These are phyloP conservation scores for Lentinula aciculospora DNA, from an alignment of 768 basidiomycete species.

Conservation along the genomic window DNA sequence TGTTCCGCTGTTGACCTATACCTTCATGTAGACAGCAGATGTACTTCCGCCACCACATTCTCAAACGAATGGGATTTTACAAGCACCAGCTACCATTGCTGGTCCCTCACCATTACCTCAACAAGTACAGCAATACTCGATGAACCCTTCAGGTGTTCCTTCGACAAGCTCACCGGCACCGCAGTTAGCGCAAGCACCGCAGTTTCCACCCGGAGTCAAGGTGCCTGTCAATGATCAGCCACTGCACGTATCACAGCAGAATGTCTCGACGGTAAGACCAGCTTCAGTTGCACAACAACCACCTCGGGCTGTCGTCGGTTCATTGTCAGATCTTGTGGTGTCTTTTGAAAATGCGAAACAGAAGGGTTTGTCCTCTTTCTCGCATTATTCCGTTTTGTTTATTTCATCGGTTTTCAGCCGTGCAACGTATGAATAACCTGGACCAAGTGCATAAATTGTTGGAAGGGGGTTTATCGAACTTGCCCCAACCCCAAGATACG, in stretches of 20 bases:
- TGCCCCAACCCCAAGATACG: slow-evolving; percentile 91
- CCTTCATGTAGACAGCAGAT: slow-evolving; percentile 22
- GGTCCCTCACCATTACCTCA: slow-evolving; percentile 46
- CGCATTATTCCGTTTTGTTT: background rate
- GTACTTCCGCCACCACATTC: slow-evolving; percentile 7
- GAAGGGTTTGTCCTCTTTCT: slow-evolving; percentile 58
- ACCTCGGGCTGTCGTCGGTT: slow-evolving; percentile 66
- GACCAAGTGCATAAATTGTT: slow-evolving; percentile 90
- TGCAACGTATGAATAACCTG: slow-evolving; percentile 76
- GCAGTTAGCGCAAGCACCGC: slow-evolving; percentile 28
- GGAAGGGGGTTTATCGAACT: slow-evolving; percentile 83
- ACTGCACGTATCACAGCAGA: slow-evolving; percentile 14
- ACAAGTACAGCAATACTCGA: slow-evolving; percentile 33
- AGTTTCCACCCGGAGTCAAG: slow-evolving; percentile 70
- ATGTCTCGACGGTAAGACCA: slow-evolving; percentile 31
- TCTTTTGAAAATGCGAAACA: slow-evolving; percentile 97
- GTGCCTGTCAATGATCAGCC: slow-evolving; percentile 40
- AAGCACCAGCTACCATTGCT: slow-evolving; percentile 26
- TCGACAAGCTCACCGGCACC: slow-evolving; percentile 19
- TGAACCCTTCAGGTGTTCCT: slow-evolving; percentile 10
- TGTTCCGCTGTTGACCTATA: slow-evolving; percentile 17
- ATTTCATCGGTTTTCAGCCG: slow-evolving; percentile 33
- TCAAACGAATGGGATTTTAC: slow-evolving; percentile 21
- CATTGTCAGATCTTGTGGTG: slow-evolving; percentile 85
- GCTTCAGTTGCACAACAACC: slow-evolving; percentile 46